Base-by-base conservation (phyloP, 371 early-diverging fungal species). In the Vairimorpha ceranae region DNA sequence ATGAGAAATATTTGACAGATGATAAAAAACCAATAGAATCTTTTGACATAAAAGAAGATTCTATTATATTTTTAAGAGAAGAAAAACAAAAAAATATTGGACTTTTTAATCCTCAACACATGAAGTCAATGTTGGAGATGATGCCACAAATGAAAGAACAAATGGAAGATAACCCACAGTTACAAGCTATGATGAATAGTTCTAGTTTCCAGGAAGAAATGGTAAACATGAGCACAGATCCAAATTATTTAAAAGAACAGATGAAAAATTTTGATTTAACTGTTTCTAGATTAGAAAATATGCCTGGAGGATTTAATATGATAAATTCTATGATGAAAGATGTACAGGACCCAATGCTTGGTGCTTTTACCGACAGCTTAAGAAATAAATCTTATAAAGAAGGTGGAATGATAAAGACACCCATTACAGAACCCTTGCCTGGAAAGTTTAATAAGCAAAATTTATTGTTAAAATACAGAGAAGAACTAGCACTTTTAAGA, bases 401-500 rank as follows among this genome's bases (percentile, higher is more conserved):
- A 27, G 83, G 83, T 30, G 35, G 63, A 19, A 33, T 43, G 7
- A 71, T 76, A 14, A 67, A 23, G 3, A 35, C 25, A 19, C 56
- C 65, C 15, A 66, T 48, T 30, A 56, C 54, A 17, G 45, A 71
- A 45, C 54, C 77, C 0, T 69, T 81, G 23, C 80, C 82, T 38
- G 81, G 78, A 33, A 56, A 60, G 4, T 23, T 48, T 14, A 68
- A 8, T 21, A 69, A 67, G 15, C 61, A 65, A 32, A 83, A 82
- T 65, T 72, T 46, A 14, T 41, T 82, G 7, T 14, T 83, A 25
- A 70, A 78, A 52, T 90, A 88, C 85, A 86, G 86, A 68, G 77
- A 85, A 54, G 88, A 90, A 81, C 82, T 90, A 15, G 87, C 83
- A 14, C 86, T 87, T 61, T 79, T 92, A 58, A 88, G 88, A 65